phyloP scores from a whole-genome alignment of 2,329 filamentous ascomycete genomes.

The Periglandula ipomoeae region DNA sequence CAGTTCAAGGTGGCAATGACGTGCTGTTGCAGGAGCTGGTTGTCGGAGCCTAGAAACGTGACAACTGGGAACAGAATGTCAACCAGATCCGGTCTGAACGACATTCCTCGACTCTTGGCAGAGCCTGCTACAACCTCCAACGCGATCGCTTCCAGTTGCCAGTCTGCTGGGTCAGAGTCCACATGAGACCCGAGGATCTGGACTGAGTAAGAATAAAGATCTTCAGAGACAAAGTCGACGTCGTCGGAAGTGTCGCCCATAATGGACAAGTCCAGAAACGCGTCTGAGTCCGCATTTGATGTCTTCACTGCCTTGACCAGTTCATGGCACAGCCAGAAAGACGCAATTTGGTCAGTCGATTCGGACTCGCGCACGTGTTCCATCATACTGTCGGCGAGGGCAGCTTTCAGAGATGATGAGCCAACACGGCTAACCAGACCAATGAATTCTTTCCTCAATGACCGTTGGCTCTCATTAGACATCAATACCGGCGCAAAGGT shows the following conservation, averaged over 20 bases:
- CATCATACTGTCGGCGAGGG: slow-evolving; percentile 56
- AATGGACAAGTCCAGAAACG: slow-evolving; percentile 51
- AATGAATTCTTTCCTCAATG: slow-evolving; percentile 47
- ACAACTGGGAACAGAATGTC: slow-evolving; percentile 89
- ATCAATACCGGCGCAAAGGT: slow-evolving; percentile 55
- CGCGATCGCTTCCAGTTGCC: slow-evolving; percentile 68
- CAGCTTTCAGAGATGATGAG: slow-evolving; percentile 47
- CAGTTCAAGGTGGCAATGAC: slow-evolving; percentile 76
- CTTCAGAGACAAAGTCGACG: slow-evolving; percentile 42
- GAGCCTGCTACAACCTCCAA: slow-evolving; percentile 73
- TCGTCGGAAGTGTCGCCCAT: slow-evolving; percentile 27
- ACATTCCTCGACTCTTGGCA: slow-evolving; percentile 53
- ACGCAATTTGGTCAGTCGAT: slow-evolving; percentile 53
- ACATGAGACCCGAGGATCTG: slow-evolving; percentile 47
- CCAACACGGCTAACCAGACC: slow-evolving; percentile 49
- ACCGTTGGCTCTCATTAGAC: slow-evolving; percentile 54
- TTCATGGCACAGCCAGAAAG: slow-evolving; percentile 73
- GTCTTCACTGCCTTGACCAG: slow-evolving; percentile 52
- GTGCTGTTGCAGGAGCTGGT: slow-evolving; percentile 62
- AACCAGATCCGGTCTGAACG: slow-evolving; percentile 77
- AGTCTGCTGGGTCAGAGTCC: slow-evolving; percentile 46
- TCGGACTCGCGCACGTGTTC: slow-evolving; percentile 49
- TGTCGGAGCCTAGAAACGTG: slow-evolving; percentile 70
- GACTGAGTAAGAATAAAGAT: slow-evolving; percentile 62
- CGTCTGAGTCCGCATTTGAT: slow-evolving; percentile 47